A percentile compares a stretch with the other conserved stretches of the same genome.
Evolutionary conservation across 1,139 yeast species (phyloP).

Genomic region (Diutina neorugosa): DNA sequence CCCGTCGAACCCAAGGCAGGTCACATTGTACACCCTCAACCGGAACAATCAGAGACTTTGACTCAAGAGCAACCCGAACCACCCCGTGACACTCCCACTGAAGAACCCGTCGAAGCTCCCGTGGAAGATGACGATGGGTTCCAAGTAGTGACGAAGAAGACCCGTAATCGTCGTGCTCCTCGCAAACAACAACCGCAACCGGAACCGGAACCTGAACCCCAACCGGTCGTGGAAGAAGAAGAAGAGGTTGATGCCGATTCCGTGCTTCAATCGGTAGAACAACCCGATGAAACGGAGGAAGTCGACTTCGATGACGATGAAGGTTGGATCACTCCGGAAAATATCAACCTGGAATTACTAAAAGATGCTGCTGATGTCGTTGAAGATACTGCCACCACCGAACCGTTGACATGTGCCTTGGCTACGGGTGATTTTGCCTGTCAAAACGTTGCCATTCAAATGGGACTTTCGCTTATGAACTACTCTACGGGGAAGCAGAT

Average conservation of each 20-base stretch:
- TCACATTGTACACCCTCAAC: not conserved
- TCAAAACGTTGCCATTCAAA: conserved; percentile 87
- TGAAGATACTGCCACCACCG: conserved; percentile 17
- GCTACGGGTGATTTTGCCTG: conserved; percentile 97
- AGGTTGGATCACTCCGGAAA: conserved; percentile 93
- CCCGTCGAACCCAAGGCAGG: not conserved
- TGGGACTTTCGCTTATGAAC: conserved; percentile 80
- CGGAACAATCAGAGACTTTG: conserved; percentile 10
- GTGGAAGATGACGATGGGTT: conserved; percentile 9
- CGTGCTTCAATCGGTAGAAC: not conserved
- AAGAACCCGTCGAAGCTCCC: not conserved
- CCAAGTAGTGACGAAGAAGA: conserved; percentile 8
- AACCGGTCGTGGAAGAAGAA: not conserved
- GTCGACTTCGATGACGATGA: conserved; percentile 53
- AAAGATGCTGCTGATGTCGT: conserved; percentile 45
- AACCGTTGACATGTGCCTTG: conserved; percentile 55
- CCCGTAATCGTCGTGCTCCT: not conserved
- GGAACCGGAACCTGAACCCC: conserved; percentile 5
- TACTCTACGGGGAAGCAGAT: conserved; percentile 77
- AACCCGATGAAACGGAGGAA: conserved; percentile 32
- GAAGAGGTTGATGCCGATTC: conserved; percentile 15
- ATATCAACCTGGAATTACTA: conserved; percentile 53
- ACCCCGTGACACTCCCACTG: conserved; percentile 6
- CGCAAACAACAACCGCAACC: not conserved
- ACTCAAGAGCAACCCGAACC: conserved; percentile 4